These are phyloP conservation scores for Zelopaecilomyces penicillatus DNA, from an alignment of 2,329 filamentous ascomycete genomes.

Conservation along the genomic window DNA sequence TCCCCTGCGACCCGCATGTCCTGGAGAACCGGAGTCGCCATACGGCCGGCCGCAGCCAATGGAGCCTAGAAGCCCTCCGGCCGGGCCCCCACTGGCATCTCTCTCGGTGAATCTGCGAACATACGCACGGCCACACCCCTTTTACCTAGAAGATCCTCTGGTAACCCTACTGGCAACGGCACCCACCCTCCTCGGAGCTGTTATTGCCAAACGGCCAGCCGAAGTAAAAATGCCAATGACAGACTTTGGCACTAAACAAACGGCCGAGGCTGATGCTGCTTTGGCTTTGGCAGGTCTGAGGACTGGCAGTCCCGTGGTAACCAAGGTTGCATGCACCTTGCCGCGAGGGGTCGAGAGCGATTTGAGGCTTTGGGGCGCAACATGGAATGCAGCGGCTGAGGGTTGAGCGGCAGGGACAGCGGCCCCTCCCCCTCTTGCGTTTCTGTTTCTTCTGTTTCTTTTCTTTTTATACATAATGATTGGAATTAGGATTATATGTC, in stretches of 20 bases:
- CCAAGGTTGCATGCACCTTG: background rate
- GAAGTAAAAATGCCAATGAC: too few species aligned
- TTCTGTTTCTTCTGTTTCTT: too few species aligned
- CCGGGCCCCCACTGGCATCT: slow-evolving; percentile 18
- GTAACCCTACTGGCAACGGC: slow-evolving; percentile 14
- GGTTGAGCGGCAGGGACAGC: background rate
- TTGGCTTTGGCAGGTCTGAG: slow-evolving; percentile 16
- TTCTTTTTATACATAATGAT: too few species aligned
- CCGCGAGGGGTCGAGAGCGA: slow-evolving; percentile 5
- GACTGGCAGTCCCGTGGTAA: slow-evolving; percentile 11
- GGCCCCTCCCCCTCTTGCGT: too few species aligned
- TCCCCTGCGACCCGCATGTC: slow-evolving; percentile 20
- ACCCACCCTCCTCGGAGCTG: slow-evolving; percentile 4
- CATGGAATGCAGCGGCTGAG: slow-evolving; percentile 8
- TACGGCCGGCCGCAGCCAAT: slow-evolving; percentile 18
- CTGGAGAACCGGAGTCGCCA: slow-evolving; percentile 9
- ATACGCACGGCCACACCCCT: slow-evolving; percentile 14
- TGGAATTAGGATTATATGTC: too few species aligned
- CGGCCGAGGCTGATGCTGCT: slow-evolving; percentile 14
- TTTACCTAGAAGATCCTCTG: slow-evolving; percentile 16
- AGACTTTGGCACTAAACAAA: slow-evolving; percentile 9
- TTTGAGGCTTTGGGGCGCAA: slow-evolving; percentile 14
- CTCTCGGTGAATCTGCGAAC: slow-evolving; percentile 24
- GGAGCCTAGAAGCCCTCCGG: slow-evolving; percentile 20
- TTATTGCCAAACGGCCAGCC: slow-evolving; percentile 1